Base-by-base conservation (phyloP, 2,329 filamentous ascomycete species). In the Sporothrix dimorphospora region DNA sequence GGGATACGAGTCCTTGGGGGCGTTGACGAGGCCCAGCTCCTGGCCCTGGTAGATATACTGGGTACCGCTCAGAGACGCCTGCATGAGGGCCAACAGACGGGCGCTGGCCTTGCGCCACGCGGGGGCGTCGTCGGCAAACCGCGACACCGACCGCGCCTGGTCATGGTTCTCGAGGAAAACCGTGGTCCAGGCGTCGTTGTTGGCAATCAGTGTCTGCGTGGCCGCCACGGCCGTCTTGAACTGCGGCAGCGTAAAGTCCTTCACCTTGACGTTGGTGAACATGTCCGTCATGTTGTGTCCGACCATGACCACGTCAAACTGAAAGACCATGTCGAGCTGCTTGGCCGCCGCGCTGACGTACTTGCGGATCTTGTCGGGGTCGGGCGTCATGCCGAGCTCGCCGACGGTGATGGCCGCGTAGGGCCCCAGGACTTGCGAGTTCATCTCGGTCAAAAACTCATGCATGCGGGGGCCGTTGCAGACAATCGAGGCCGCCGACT, bases 381-480 rank as follows among this genome's bases (percentile, higher is more conserved):
- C 85, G 0, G 87, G 88, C 0, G 90, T 91, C 75, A 86, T 81
- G 0, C 90, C 89, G 34, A 92, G 86, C 80, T 93, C 91, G 65
- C 91, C 91, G 0, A 93, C 90, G 0, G 90, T 92, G 79, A 93
- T 88, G 27, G 88, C 86, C 71, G 88, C 86, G 78, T 92, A 92
- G 57, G 84, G 80, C 71, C 81, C 81, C 1, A 92, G 81, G 1
- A 92, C 83, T 49, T 85, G 77, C 1, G 83, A 82, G 69, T 89
- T 85, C 88, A 93, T 91, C 78, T 92, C 91, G 2, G 81, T 77
- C 21, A 93, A 80, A 75, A 88, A 92, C 77, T 93, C 90, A 77
- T 90, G 88, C 80, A 93, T 89, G 4, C 87, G 83, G 0, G 91
- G 90, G 0, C 91, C 90, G 75, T 92, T 92, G 79, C 87, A 88